Evolutionary conservation across 306 rosid species (phyloP), one percentile per base, ranked within the genome.

Genomic region (Ziziphus jujuba): DNA sequence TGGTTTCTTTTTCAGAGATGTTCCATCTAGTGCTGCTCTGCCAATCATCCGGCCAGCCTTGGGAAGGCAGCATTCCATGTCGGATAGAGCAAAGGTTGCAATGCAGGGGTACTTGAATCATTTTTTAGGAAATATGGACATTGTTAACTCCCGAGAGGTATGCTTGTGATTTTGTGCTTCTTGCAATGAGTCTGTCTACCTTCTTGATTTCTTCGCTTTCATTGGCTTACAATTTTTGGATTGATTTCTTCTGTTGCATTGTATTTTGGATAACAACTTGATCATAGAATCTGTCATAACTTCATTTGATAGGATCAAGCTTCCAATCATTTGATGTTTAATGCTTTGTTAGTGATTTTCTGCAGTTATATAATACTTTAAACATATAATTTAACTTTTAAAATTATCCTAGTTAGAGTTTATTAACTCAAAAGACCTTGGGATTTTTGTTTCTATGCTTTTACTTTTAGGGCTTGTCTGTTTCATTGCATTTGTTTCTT

Each of bases 41-140:
- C 96, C 97, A 53, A 88, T 95, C 52, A 95, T 95, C 76, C 87
- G 92, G 56, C 99, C 99, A 20, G 96, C 96, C 69, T 60, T 95
- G 65, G 97, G 97, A 67, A 84, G 99, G 80, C 96, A 95, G 73
- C 83, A 95, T 5, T 90, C 96, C 61, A 81, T 95, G 31, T 87
- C 99, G 49, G 97, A 91, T 35, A 88, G 99, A 83, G 89, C 95
- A 68, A 95, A 84, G 84, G 69, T 53, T 63, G 99, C 99, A 66
- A 95, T 95, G 99, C 97, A 91, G 83, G 99, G 97, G 49, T 95
- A 95, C 81, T 82, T 95, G 75, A 95, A 95, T 73, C 96, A 95
- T 87, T 95, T 95, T 82, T 76, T 95, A 69, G 97, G 97, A 73
- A 95, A 95, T 72, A 84, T 88, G 79, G 86, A 86, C 74, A 85